phyloP scores from a whole-genome alignment of 805 yeast genomes.

The Starmerella asiatica region DNA sequence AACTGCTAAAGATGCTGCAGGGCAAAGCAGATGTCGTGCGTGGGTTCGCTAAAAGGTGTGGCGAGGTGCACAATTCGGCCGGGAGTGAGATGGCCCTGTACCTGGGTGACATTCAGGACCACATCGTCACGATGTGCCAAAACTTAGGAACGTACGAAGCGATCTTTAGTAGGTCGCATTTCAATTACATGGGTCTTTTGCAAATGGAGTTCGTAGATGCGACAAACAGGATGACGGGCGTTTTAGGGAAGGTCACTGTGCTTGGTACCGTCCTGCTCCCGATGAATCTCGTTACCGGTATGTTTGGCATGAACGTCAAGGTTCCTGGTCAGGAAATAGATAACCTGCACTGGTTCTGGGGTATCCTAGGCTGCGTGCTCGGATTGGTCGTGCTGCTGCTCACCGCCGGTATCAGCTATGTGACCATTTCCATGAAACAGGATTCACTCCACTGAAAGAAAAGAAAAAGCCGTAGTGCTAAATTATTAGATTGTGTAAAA shows the following conservation, averaged over 20 bases:
- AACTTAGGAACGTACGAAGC: constrained; percentile 81
- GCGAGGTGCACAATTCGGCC: constrained; percentile 54
- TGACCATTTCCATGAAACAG: constrained; percentile 1
- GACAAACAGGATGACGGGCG: constrained; percentile 70
- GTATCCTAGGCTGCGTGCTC: constrained; percentile 44
- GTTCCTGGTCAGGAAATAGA: constrained; percentile 57
- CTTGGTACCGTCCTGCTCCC: constrained; percentile 87
- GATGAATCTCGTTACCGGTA: constrained; percentile 74
- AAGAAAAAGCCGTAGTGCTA: neutral
- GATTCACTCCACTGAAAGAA: neutral
- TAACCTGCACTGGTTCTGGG: constrained; percentile 52
- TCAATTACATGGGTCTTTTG: constrained; percentile 83
- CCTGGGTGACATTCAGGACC: constrained; percentile 93
- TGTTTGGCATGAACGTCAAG: constrained; percentile 89
- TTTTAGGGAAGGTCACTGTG: constrained; percentile 77
- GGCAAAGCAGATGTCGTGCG: constrained; percentile 94
- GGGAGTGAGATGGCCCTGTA: constrained; percentile 84
- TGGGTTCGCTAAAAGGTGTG: constrained; percentile 91
- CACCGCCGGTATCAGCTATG: constrained; percentile 27
- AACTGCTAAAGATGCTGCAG: constrained; percentile 71
- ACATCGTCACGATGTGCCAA: constrained; percentile 90
- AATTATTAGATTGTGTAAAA: neutral
- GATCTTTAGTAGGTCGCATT: constrained; percentile 80
- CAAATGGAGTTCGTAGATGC: constrained; percentile 86
- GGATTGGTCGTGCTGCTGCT: constrained; percentile 31